A percentile compares a stretch with the other conserved stretches of the same genome.
phyloP scores from a whole-genome alignment of 768 basidiomycete genomes.

The Suillus subaureus region DNA sequence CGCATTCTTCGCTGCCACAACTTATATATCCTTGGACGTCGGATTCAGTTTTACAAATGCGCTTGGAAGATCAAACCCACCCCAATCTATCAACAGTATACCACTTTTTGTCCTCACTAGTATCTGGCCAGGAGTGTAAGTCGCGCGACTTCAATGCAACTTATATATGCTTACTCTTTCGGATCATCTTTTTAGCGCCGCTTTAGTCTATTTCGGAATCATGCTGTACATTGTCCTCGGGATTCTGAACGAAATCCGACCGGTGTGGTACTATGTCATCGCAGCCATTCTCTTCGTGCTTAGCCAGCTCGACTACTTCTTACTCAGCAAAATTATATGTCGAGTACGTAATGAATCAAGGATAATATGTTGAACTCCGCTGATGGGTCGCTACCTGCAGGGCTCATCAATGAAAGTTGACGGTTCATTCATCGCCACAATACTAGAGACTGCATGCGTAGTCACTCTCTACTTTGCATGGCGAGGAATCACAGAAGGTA shows the following conservation, averaged over 20 bases:
- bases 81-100: conserved; percentile 58
- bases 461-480: conserved; percentile 75
- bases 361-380: conserved; percentile 27
- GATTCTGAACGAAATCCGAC: conserved; percentile 76
- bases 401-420: conserved; percentile 73
- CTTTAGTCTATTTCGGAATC: conserved; percentile 66
- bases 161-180: conserved; percentile 4
- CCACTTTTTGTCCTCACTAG: conserved; percentile 80
- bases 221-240: conserved; percentile 82
- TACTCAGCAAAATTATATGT: conserved; percentile 79
- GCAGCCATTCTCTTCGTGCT: conserved; percentile 79
- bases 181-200: conserved; percentile 46
- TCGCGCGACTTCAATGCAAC: conserved; percentile 18
- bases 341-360: conserved; percentile 40
- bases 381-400: conserved; percentile 32
- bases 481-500: conserved; percentile 89
- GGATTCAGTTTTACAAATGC: conserved; percentile 64
- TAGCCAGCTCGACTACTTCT: conserved; percentile 81
- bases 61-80: conserved; percentile 63
- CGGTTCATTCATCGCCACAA: conserved; percentile 83
- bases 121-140: conserved; percentile 79
- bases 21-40: conserved; percentile 86
- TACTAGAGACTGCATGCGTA: conserved; percentile 79
- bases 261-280: conserved; percentile 77
- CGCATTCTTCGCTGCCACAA: conserved; percentile 68